Conservation (phyloP, 768 basidiomycete species). For the Fomitopsis serialis region DNA sequence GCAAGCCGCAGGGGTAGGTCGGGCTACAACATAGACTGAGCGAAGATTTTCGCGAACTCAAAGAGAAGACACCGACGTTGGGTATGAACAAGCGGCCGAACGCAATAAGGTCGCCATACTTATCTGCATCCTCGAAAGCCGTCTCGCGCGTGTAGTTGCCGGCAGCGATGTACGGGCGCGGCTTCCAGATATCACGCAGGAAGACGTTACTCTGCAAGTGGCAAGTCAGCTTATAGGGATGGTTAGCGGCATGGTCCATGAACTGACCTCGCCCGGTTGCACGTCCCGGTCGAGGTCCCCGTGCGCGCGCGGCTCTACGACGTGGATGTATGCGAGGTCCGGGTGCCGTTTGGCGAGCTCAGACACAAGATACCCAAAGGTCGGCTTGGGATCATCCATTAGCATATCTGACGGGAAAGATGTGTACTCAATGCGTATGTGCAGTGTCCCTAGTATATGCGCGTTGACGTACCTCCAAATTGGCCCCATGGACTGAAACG, state of each 20-base stretch:
- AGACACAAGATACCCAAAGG: constrained; percentile 44
- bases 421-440: no score
- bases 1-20: constrained; percentile 8
- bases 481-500: constrained; percentile 31
- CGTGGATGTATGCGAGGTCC: constrained; percentile 33
- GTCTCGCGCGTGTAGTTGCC: constrained; percentile 13
- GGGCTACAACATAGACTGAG: constrained; percentile 16
- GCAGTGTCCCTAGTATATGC: no score
- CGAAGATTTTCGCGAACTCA: background rate
- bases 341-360: constrained; percentile 35
- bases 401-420: constrained; percentile 38
- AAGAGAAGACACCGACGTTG: constrained; percentile 13
- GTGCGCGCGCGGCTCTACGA: constrained; percentile 21
- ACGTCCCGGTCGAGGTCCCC: constrained; percentile 1
- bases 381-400: constrained; percentile 49
- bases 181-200: constrained; percentile 12
- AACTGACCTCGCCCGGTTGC: background rate
- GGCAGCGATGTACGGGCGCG: constrained; percentile 13
- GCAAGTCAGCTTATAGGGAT: constrained; percentile 13
- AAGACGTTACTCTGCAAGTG: constrained; percentile 18
- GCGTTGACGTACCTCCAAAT: constrained; percentile 22
- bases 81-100: constrained; percentile 20
- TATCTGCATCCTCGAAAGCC: constrained; percentile 12
- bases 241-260: background rate
- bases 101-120: constrained; percentile 14